Evolutionary conservation across 192 early-diverging fungal species (phyloP).

Genomic region (Linnemannia hyalina): DNA sequence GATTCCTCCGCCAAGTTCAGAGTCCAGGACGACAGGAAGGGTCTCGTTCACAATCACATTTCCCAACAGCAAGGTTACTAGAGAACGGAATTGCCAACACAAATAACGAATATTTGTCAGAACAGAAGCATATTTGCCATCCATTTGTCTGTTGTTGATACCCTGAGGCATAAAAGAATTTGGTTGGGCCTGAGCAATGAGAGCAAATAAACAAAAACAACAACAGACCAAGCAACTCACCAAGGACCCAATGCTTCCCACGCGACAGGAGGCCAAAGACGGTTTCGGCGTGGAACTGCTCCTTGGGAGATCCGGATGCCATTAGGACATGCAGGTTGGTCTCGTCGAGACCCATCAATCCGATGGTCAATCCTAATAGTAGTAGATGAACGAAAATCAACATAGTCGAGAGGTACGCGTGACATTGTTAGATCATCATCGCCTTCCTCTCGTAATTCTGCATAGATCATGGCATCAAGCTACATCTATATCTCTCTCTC

Average conservation of each 20-base stretch:
- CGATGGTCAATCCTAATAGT: slow-evolving; percentile 60
- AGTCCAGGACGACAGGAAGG: slow-evolving; percentile 83
- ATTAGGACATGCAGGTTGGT: slow-evolving; percentile 85
- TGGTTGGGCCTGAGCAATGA: neutral
- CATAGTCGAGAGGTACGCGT: slow-evolving; percentile 1
- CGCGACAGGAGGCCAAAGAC: slow-evolving; percentile 60
- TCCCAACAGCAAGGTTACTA: slow-evolving; percentile 90
- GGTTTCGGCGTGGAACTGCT: slow-evolving; percentile 74
- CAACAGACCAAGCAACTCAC: slow-evolving; percentile 70
- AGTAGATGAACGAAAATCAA: slow-evolving; percentile 8
- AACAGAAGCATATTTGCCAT: neutral
- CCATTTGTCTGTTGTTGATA: neutral
- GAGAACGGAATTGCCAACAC: slow-evolving; percentile 40
- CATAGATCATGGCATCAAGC: neutral
- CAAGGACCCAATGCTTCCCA: slow-evolving; percentile 88
- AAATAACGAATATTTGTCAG: neutral
- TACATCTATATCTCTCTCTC: neutral
- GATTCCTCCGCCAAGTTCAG: slow-evolving; percentile 77
- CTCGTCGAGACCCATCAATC: slow-evolving; percentile 86
- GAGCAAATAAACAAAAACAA: neutral
- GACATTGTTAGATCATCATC: slow-evolving; percentile 10
- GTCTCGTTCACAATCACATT: slow-evolving; percentile 95
- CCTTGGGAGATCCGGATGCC: slow-evolving; percentile 75
- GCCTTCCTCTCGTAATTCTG: neutral
- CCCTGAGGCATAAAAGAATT: neutral